Evolutionary conservation across 148 eudicot species (phyloP).

Genomic region (Drosera capensis): DNA sequence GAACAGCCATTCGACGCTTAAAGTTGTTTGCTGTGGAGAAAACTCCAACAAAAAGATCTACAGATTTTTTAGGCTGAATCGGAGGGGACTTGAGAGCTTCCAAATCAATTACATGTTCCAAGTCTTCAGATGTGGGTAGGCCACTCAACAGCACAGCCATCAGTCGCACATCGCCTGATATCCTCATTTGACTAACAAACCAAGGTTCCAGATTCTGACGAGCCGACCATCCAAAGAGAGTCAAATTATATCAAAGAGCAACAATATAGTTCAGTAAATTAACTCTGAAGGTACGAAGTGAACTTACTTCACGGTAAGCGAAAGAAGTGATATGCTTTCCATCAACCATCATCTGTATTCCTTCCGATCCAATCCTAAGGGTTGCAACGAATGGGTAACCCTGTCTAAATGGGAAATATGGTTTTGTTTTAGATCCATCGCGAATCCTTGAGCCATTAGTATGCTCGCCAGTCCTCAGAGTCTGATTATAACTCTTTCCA

Average conservation of each 20-base stretch:
- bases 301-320: conserved; percentile 72
- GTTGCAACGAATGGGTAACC: conserved; percentile 87
- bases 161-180: conserved; percentile 72
- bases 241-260: conserved; percentile 1
- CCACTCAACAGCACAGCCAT: conserved; percentile 78
- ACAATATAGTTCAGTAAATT: too few species aligned
- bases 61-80: conserved; percentile 25
- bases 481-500: conserved; percentile 46
- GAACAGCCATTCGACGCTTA: conserved; percentile 92
- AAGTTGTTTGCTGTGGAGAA: conserved; percentile 96
- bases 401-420: conserved; percentile 82
- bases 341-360: conserved; percentile 96
- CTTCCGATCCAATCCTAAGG: conserved; percentile 79
- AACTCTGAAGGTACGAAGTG: too few species aligned
- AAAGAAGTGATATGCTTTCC: conserved; percentile 89
- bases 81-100: conserved; percentile 62
- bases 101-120: conserved; percentile 74
- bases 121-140: conserved; percentile 85
- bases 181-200: conserved; percentile 77
- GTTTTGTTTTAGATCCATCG: conserved; percentile 39
- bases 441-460: conserved; percentile 27
- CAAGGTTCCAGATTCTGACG: conserved; percentile 86
- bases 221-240: conserved; percentile 6
- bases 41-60: conserved; percentile 72
- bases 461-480: conserved; percentile 15